These are phyloP conservation scores for Trametes sanguinea DNA, from an alignment of 768 basidiomycete genomes.

Conservation along the genomic window DNA sequence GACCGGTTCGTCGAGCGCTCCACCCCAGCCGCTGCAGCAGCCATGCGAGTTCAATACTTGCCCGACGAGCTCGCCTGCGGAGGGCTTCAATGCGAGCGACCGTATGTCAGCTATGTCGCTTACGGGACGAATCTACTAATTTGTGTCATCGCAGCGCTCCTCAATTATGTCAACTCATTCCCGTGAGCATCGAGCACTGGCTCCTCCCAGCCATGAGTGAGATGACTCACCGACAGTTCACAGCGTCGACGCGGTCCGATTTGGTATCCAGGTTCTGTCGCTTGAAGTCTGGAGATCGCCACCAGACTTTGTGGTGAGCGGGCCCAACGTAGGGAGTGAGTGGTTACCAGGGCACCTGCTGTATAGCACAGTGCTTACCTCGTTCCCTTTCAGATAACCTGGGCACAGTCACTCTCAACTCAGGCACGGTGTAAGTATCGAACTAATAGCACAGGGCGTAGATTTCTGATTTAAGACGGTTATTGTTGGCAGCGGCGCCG, in stretches of 20 bases:
- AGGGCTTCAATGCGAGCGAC: constrained; percentile 44
- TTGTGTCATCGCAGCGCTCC: constrained; percentile 28
- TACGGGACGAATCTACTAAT: neutral
- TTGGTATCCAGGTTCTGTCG: constrained; percentile 42
- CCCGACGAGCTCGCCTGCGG: constrained; percentile 43
- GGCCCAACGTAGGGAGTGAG: constrained; percentile 26
- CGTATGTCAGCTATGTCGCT: constrained; percentile 29
- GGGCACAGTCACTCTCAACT: constrained; percentile 19
- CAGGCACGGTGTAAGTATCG: constrained; percentile 27
- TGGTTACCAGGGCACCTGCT: neutral
- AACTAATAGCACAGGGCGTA: too few species aligned
- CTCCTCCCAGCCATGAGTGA: too few species aligned
- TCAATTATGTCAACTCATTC: constrained; percentile 49
- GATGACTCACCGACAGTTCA: neutral
- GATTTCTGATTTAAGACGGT: too few species aligned
- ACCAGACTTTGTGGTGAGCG: constrained; percentile 41
- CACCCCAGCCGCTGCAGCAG: constrained; percentile 34
- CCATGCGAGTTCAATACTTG: constrained; percentile 48
- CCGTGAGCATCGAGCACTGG: constrained; percentile 30
- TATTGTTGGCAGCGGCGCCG: constrained; percentile 26
- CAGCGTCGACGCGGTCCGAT: constrained; percentile 41
- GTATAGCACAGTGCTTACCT: neutral
- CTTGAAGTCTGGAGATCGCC: constrained; percentile 36
- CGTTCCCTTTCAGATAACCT: constrained; percentile 15
- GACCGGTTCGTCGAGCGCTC: constrained; percentile 42